Conservation (phyloP, 108 stramenopile genomes). For the Bacterosira constricta region DNA sequence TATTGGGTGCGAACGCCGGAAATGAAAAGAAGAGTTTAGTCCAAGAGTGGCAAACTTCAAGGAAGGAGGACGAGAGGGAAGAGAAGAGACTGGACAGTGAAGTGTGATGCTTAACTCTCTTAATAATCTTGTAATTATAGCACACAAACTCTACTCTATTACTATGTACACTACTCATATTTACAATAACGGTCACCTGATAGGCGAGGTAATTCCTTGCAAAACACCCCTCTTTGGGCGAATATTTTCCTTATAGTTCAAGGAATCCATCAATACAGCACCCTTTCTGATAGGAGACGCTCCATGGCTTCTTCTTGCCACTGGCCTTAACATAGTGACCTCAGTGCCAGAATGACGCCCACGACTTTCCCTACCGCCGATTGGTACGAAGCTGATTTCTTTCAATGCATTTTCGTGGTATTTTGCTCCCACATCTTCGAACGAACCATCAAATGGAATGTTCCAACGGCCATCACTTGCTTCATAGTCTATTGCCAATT, state of each 20-base stretch:
- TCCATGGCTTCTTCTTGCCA: not conserved
- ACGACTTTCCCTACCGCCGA: not conserved
- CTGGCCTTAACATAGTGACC: not conserved
- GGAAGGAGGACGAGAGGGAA: constrained; percentile 36
- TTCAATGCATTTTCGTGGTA: not conserved
- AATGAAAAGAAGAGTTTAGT: constrained; percentile 8
- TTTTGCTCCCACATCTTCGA: not conserved
- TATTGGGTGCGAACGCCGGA: not conserved
- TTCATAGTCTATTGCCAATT: not conserved
- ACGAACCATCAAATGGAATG: constrained; percentile 11
- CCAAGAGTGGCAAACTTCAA: constrained; percentile 38
- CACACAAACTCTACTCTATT: not conserved
- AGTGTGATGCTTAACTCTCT: not conserved
- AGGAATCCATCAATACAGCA: not conserved
- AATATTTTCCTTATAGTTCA: constrained; percentile 12
- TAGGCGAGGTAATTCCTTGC: not conserved
- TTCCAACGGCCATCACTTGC: constrained; percentile 8
- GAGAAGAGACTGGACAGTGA: not conserved
- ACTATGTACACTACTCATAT: not conserved
- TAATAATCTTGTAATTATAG: no score
- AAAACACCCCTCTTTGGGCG: not conserved
- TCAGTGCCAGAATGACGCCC: not conserved
- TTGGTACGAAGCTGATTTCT: constrained; percentile 7
- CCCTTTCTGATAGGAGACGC: not conserved
- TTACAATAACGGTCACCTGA: not conserved